Conservation (phyloP, 1,139 yeast genomes). For the Wickerhamomyces sp. region DNA sequence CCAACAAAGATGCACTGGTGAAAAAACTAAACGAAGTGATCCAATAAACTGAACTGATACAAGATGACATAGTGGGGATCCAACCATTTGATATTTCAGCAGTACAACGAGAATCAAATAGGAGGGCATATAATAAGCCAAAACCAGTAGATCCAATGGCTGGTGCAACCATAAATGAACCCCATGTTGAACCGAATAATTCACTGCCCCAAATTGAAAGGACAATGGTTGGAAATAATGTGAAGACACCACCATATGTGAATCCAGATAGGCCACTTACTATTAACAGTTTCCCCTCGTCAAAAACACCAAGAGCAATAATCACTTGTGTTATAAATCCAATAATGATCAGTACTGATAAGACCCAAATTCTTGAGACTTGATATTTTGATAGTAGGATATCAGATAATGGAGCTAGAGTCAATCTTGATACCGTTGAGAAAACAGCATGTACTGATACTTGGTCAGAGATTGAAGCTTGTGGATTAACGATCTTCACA, state of each 20-base stretch:
- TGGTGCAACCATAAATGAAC: conserved; percentile 85
- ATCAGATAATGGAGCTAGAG: conserved; percentile 67
- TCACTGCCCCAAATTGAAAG: conserved; percentile 88
- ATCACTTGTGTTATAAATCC: conserved; percentile 41
- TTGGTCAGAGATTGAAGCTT: conserved; percentile 38
- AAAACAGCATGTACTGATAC: conserved; percentile 50
- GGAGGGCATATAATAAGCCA: conserved; percentile 66
- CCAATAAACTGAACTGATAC: conserved; percentile 20
- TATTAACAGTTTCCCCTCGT: conserved; percentile 26
- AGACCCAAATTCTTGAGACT: conserved; percentile 39
- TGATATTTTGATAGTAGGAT: conserved; percentile 31
- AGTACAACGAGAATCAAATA: conserved; percentile 44
- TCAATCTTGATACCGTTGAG: conserved; percentile 60
- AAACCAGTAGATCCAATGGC: conserved; percentile 75
- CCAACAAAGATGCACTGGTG: conserved; percentile 12
- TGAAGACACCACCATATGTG: conserved; percentile 80
- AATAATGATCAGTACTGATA: conserved; percentile 35
- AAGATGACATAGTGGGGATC: not conserved
- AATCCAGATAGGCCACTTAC: conserved; percentile 59
- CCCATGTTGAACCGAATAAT: conserved; percentile 91
- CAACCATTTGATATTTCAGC: not conserved
- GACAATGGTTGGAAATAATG: conserved; percentile 77
- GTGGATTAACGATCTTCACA: conserved; percentile 25
- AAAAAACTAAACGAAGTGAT: conserved; percentile 15
- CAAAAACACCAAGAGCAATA: conserved; percentile 19